Evolutionary conservation across 805 yeast genomes (phyloP).

Genomic region (Teunomyces barrocoloradensis): DNA sequence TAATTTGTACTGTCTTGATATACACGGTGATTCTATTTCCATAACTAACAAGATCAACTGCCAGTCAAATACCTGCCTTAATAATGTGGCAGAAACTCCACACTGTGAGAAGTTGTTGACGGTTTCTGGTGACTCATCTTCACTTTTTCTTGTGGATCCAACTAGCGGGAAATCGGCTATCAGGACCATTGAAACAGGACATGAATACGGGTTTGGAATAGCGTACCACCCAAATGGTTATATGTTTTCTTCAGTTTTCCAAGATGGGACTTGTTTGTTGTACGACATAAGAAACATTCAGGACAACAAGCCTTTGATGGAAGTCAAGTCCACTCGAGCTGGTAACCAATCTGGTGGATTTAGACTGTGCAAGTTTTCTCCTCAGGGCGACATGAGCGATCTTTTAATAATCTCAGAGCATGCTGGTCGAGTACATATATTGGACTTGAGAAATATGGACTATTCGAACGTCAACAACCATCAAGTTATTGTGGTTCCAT

Average conservation of each 20-base stretch:
- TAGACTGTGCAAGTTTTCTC: conserved; percentile 51
- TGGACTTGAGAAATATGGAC: conserved; percentile 68
- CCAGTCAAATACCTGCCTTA: conserved; percentile 62
- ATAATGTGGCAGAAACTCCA: conserved; percentile 69
- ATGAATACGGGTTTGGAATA: conserved; percentile 82
- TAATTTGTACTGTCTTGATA: conserved; percentile 61
- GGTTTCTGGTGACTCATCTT: conserved; percentile 76
- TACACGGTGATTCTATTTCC: conserved; percentile 44
- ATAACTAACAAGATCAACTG: conserved; percentile 43
- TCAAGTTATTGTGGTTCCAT: conserved; percentile 71
- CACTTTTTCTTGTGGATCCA: conserved; percentile 57
- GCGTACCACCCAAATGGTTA: conserved; percentile 74
- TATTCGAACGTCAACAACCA: conserved; percentile 47
- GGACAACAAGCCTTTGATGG: conserved; percentile 45
- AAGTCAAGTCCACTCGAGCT: conserved; percentile 58
- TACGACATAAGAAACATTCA: conserved; percentile 69
- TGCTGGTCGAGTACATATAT: conserved; percentile 79
- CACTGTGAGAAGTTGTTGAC: conserved; percentile 26
- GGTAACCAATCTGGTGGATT: conserved; percentile 62
- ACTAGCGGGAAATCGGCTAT: conserved; percentile 25
- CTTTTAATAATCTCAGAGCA: conserved; percentile 77
- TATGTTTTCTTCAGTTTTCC: conserved; percentile 77
- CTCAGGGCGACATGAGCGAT: conserved; percentile 65
- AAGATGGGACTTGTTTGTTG: conserved; percentile 75
- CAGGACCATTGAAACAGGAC: conserved; percentile 49